phyloP scores from a whole-genome alignment of 257 asterid species.

The Verbena officinalis region DNA sequence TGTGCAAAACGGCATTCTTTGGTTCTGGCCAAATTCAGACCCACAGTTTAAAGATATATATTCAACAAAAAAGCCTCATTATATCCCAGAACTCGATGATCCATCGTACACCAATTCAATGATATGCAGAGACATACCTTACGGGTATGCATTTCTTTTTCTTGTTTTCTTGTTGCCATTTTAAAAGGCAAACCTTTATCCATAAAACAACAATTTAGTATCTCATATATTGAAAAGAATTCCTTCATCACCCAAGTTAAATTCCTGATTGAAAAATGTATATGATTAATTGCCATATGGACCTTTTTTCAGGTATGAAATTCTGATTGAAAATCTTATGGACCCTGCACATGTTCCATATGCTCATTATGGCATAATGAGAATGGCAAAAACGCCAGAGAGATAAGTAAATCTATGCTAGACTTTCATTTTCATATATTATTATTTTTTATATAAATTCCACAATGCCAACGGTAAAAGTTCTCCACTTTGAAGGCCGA shows the following conservation, averaged over 20 bases:
- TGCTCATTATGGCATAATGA: constrained; percentile 88
- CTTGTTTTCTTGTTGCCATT: neutral
- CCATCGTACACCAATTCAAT: constrained; percentile 59
- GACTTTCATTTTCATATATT: constrained; percentile 10
- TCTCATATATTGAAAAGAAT: too few species aligned
- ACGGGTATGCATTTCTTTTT: constrained; percentile 57
- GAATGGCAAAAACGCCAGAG: constrained; percentile 50
- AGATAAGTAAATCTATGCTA: constrained; percentile 62
- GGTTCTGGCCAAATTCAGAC: constrained; percentile 95
- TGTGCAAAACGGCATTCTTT: constrained; percentile 80
- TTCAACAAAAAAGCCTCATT: constrained; percentile 68
- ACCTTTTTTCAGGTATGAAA: constrained; percentile 68
- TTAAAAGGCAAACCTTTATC: constrained; percentile 5
- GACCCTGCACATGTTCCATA: constrained; percentile 97
- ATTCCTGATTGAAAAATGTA: too few species aligned
- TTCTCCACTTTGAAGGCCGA: constrained; percentile 82
- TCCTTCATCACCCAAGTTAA: too few species aligned
- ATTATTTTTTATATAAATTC: constrained; percentile 1
- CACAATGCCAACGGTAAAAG: constrained; percentile 38
- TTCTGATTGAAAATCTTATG: constrained; percentile 90
- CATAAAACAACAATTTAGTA: too few species aligned
- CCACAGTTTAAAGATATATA: constrained; percentile 59
- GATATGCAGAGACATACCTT: constrained; percentile 73
- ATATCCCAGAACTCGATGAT: constrained; percentile 86
- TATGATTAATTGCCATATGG: constrained; percentile 2